Percentiles rank a stretch among this genome's conserved stretches.
Evolutionary conservation across 495 filamentous ascomycete species (phyloP).

Genomic region (Choiromyces venosus): DNA sequence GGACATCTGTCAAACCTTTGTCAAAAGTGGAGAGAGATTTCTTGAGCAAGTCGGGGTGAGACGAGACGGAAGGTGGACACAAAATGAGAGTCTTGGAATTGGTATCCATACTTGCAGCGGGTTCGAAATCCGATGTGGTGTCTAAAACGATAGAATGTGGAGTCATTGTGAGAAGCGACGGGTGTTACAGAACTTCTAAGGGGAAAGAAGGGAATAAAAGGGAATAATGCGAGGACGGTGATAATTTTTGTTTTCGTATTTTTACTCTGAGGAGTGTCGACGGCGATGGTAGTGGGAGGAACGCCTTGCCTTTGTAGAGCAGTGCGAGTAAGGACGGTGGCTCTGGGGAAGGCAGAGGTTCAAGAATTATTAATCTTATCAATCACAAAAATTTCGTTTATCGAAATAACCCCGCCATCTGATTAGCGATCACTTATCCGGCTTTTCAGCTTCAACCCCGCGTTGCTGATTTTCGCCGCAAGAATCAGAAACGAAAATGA

Average conservation of each 20-base stretch:
- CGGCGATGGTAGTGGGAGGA: background rate
- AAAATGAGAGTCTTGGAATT: conserved; percentile 58
- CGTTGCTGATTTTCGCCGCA: background rate
- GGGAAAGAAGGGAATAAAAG: background rate
- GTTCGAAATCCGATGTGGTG: conserved; percentile 46
- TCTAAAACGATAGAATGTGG: conserved; percentile 49
- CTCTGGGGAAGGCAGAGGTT: conserved; percentile 22
- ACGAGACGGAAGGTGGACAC: conserved; percentile 66
- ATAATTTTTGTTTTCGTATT: background rate
- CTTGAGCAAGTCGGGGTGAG: conserved; percentile 59
- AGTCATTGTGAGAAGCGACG: conserved; percentile 23
- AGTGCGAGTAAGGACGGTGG: conserved; percentile 7
- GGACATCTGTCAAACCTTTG: conserved; percentile 72
- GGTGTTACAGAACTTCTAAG: background rate
- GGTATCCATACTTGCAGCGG: conserved; percentile 39
- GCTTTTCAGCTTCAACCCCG: background rate
- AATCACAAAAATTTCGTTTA: background rate
- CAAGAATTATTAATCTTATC: background rate
- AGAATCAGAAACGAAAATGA: background rate
- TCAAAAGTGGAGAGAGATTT: conserved; percentile 58
- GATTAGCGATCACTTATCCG: background rate
- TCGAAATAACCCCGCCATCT: background rate
- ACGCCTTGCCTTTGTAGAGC: background rate
- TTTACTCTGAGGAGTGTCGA: background rate
- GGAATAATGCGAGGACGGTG: background rate